Evolutionary conservation across 2,329 filamentous ascomycete species (phyloP).

Genomic region (Alternaria sp.): DNA sequence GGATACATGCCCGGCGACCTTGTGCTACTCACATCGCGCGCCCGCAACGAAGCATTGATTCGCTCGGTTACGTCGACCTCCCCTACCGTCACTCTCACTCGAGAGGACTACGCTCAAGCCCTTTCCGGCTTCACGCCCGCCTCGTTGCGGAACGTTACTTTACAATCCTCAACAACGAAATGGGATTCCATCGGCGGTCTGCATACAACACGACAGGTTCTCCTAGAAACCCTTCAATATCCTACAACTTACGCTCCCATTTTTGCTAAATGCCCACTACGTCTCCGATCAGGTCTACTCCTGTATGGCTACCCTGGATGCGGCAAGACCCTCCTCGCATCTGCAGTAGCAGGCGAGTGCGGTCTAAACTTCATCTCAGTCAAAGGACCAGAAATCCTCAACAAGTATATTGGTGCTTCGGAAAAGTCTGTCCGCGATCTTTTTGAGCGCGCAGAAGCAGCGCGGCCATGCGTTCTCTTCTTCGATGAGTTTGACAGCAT

Average conservation of each 20-base stretch:
- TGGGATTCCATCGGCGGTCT: constrained; percentile 93
- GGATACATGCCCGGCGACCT: constrained; percentile 98
- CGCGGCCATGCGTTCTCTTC: constrained; percentile 92
- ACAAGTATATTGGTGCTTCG: constrained; percentile 98
- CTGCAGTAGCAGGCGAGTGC: constrained; percentile 96
- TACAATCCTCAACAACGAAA: constrained; percentile 91
- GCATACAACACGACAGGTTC: constrained; percentile 82
- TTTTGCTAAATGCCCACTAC: constrained; percentile 92
- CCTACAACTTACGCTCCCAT: constrained; percentile 98
- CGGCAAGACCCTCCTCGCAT: constrained; percentile 94
- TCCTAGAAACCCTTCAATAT: constrained; percentile 94
- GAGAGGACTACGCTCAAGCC: constrained; percentile 81
- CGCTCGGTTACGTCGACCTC: constrained; percentile 68
- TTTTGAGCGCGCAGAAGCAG: constrained; percentile 90
- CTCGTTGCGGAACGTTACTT: constrained; percentile 89
- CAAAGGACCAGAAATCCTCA: constrained; percentile 96
- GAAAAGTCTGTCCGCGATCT: constrained; percentile 96
- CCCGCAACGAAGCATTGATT: constrained; percentile 91
- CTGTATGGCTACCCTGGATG: constrained; percentile 96
- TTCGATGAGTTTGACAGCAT: constrained; percentile 99
- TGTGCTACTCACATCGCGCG: constrained; percentile 82
- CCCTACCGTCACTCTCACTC: constrained; percentile 67
- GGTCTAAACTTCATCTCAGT: constrained; percentile 98
- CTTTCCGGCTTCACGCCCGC: constrained; percentile 93
- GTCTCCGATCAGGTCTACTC: constrained; percentile 90